Evolutionary conservation across 495 filamentous ascomycete species (phyloP).

Genomic region (Xylaria venustula): DNA sequence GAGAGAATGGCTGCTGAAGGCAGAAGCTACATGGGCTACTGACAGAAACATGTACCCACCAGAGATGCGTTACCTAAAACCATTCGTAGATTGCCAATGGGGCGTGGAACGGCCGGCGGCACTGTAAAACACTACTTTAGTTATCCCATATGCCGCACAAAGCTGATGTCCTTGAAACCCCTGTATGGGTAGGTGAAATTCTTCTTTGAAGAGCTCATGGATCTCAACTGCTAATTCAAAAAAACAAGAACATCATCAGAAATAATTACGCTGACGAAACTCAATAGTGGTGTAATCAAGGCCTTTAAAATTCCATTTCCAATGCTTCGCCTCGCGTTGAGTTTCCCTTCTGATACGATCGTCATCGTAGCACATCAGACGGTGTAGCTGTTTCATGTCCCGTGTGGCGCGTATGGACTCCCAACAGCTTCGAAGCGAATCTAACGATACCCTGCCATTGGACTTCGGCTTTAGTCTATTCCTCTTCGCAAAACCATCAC

Average conservation of each 20-base stretch:
- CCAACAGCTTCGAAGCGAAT: not conserved
- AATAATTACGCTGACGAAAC: slow-evolving; percentile 7
- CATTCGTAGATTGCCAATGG: no score
- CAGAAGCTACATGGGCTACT: no score
- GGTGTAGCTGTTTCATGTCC: not conserved
- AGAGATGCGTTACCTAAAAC: no score
- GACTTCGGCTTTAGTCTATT: not conserved
- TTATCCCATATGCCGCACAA: no score
- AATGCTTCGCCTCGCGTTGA: not conserved
- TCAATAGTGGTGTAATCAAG: not conserved
- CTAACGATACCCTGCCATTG: not conserved
- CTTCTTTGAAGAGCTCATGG: not conserved
- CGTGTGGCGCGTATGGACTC: not conserved
- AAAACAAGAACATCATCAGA: not conserved
- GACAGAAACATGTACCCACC: no score
- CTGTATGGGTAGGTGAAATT: no score
- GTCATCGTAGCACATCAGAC: slow-evolving; percentile 3
- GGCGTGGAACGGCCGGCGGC: no score
- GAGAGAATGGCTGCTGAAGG: no score
- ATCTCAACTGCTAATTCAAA: not conserved
- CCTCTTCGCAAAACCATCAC: not conserved
- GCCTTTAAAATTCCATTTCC: slow-evolving; percentile 9
- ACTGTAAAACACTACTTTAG: no score
- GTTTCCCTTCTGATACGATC: not conserved
- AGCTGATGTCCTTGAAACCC: no score